Conservation (phyloP, 2,329 filamentous ascomycete species). For the Aureobasidium sp. region DNA sequence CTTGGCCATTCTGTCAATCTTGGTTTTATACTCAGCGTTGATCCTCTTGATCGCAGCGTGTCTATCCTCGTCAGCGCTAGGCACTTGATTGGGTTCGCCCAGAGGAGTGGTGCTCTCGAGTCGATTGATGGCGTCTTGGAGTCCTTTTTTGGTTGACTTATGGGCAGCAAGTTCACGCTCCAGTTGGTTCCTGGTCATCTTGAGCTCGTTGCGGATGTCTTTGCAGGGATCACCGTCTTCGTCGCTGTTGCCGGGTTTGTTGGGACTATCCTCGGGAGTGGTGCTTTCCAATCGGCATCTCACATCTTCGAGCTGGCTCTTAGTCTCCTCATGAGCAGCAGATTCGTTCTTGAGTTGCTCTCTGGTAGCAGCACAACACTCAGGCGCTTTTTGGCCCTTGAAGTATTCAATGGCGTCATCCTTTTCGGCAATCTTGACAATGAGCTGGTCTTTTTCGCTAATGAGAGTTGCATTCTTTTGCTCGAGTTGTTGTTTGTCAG, state of each 20-base stretch:
- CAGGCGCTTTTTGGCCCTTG: not conserved
- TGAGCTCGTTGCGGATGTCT: not conserved
- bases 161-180: no score
- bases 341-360: not conserved
- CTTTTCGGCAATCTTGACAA: not conserved
- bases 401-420: not conserved
- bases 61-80: no score
- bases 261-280: no score
- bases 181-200: no score
- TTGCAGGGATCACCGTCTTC: no score
- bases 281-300: no score
- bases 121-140: not conserved
- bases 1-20: no score
- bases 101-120: not conserved
- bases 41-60: no score
- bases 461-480: not conserved
- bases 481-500: not conserved
- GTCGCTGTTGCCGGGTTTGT: no score
- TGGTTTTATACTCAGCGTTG: no score
- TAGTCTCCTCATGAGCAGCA: not conserved
- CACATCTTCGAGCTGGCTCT: not conserved
- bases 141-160: not conserved
- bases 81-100: no score
- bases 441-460: not conserved
- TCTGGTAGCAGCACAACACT: not conserved